Evolutionary conservation across 1,139 yeast species (phyloP).

Genomic region (Blastobotrys aristatus): DNA sequence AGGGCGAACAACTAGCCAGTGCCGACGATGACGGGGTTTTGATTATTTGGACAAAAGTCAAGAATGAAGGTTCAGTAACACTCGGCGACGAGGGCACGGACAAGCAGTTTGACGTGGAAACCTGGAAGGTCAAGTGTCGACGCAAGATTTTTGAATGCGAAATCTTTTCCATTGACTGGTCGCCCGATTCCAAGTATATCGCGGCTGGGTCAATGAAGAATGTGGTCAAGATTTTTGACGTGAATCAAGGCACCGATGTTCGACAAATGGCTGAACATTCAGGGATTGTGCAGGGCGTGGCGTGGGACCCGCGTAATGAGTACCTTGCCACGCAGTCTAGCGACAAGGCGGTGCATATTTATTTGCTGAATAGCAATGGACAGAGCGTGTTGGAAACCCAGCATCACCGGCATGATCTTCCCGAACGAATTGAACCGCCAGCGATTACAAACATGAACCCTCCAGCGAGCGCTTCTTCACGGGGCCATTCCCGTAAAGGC

Average conservation of each 20-base stretch:
- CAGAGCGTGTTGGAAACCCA: constrained; percentile 35
- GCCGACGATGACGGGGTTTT: constrained; percentile 95
- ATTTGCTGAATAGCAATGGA: constrained; percentile 39
- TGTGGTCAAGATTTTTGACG: constrained; percentile 61
- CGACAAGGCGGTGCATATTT: constrained; percentile 74
- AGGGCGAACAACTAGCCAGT: constrained; percentile 59
- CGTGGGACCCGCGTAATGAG: constrained; percentile 86
- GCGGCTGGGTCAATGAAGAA: constrained; percentile 95
- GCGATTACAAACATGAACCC: neutral
- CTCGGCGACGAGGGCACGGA: constrained; percentile 41
- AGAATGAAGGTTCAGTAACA: constrained; percentile 39
- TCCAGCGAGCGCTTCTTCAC: constrained; percentile 2
- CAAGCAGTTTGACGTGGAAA: constrained; percentile 41
- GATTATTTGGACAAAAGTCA: constrained; percentile 61
- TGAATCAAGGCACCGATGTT: constrained; percentile 53
- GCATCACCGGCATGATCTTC: neutral
- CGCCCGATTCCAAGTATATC: constrained; percentile 69
- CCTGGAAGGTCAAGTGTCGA: constrained; percentile 53
- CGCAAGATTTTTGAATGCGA: constrained; percentile 40
- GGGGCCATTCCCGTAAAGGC: constrained; percentile 4
- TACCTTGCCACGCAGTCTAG: constrained; percentile 85
- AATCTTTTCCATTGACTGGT: constrained; percentile 88
- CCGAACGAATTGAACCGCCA: neutral
- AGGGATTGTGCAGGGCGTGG: constrained; percentile 92
- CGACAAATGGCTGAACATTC: constrained; percentile 65